Evolutionary conservation across 2,329 filamentous ascomycete genomes (phyloP), one percentile per base, ranked within the genome.

Genomic region (Cytospora paraplurivora): DNA sequence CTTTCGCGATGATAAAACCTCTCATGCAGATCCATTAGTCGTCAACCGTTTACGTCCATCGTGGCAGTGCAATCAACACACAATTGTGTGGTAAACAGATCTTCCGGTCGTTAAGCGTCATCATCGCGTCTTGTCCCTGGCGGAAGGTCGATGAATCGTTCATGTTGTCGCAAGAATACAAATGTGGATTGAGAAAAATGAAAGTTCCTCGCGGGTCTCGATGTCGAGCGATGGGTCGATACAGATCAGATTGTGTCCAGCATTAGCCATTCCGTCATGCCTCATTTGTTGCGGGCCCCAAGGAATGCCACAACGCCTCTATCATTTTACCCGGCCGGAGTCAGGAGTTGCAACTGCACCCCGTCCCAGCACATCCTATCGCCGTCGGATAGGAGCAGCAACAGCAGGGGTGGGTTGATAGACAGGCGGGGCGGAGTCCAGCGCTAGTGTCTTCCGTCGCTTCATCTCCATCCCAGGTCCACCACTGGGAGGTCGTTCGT

Each of bases 21-120:
- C 66, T 62, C 68, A 68, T 70, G 68, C 64, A 66, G 65, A 66
- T 56, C 50, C 70, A 62, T 81, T 67, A 77, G 66, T 87, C 82
- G 63, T 89, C 86, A 58, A 88, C 87, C 66, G 77, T 74, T 88
- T 87, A 65, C 87, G 84, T 68, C 82, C 79, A 68, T 87, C 85
- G 78, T 61, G 51, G 51, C 55, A 61, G 59, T 47, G 59, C 51
- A 47, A 49, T 55, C 44, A 55, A 61, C 51, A 55, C 59, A 55
- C 53, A 55, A 10, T 21, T 61, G 51, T 55, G 38, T n/a, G 62
- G 56, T 60, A 63, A 51, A 51, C 51, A 51, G 38, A 47, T 27
- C 55, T 54, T 56, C 58, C 50, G 34, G 54, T 59, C 38, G 53
- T 56, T 65, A 62, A 62, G 59, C 59, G 63, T 72, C 71, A 67